Percentiles rank a stretch among this genome's conserved stretches.
These are phyloP conservation scores for Leishmania braziliensis DNA, from an alignment of 208 protist species.

Conservation along the genomic window DNA sequence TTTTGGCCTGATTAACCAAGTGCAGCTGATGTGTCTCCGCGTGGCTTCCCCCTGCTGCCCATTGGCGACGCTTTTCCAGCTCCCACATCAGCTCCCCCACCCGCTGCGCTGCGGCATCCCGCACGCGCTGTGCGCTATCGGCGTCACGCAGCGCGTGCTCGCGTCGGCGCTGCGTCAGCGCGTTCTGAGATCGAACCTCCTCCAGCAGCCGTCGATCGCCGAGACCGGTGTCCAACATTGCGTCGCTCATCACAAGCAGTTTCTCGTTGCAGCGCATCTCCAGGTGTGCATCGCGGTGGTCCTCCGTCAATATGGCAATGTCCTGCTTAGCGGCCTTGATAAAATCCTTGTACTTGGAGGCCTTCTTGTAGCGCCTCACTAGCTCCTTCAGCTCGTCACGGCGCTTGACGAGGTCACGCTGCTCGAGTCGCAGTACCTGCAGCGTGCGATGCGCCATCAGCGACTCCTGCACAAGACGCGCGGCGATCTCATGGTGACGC, in stretches of 20 bases:
- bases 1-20: conserved; percentile 43
- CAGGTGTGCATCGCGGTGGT: conserved; percentile 60
- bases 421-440: conserved; percentile 54
- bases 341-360: conserved; percentile 46
- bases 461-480: conserved; percentile 44
- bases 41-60: conserved; percentile 3
- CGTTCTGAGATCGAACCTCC: conserved; percentile 63
- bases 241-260: conserved; percentile 52
- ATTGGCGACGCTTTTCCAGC: conserved; percentile 20
- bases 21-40: conserved; percentile 30
- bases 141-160: conserved; percentile 60
- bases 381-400: conserved; percentile 49
- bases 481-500: conserved; percentile 34
- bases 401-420: conserved; percentile 41
- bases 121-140: conserved; percentile 49
- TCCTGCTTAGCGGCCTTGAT: conserved; percentile 57
- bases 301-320: conserved; percentile 50
- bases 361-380: conserved; percentile 41
- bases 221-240: conserved; percentile 34
- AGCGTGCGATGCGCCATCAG: conserved; percentile 39
- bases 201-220: conserved; percentile 54
- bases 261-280: conserved; percentile 81
- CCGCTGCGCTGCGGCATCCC: conserved; percentile 39
- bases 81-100: conserved; percentile 42
- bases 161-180: conserved; percentile 62